A percentile compares a stretch with the other conserved stretches of the same genome.
phyloP scores from a whole-genome alignment of 2,329 filamentous ascomycete species.

The Xylariaceae sp. region DNA sequence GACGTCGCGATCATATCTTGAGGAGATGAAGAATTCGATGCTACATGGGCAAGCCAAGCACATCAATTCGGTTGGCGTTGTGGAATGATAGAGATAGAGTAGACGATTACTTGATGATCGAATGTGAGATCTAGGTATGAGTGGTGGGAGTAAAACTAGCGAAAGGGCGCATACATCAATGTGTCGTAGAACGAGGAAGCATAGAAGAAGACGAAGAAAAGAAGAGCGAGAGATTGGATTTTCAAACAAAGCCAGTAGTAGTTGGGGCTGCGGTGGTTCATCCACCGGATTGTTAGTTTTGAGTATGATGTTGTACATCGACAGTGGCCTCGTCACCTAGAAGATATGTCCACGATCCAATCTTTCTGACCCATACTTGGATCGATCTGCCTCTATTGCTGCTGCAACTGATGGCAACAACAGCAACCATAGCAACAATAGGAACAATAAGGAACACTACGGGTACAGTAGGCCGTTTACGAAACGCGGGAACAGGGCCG shows the following conservation, averaged over 20 bases:
- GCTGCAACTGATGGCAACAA: no score
- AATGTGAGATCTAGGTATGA: not conserved
- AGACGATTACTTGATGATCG: conserved; percentile 4
- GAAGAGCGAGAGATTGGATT: not conserved
- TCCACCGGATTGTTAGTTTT: no score
- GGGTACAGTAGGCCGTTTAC: not conserved
- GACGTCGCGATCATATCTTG: conserved; percentile 23
- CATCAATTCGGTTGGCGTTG: conserved; percentile 19
- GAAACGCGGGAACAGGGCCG: not conserved
- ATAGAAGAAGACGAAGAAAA: not conserved
- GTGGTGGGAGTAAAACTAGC: not conserved
- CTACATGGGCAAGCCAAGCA: not conserved
- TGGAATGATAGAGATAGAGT: not conserved
- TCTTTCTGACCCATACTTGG: no score
- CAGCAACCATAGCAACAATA: no score
- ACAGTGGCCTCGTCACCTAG: no score
- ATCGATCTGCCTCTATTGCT: no score
- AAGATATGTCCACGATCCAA: no score
- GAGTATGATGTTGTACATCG: no score
- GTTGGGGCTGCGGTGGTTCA: no score
- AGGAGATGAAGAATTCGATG: not conserved
- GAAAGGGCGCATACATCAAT: not conserved
- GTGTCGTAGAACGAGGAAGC: not conserved
- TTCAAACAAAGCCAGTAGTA: no score
- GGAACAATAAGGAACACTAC: no score